Base-by-base conservation (phyloP, 2,329 filamentous ascomycete genomes). In the Alternaria ventricosa region DNA sequence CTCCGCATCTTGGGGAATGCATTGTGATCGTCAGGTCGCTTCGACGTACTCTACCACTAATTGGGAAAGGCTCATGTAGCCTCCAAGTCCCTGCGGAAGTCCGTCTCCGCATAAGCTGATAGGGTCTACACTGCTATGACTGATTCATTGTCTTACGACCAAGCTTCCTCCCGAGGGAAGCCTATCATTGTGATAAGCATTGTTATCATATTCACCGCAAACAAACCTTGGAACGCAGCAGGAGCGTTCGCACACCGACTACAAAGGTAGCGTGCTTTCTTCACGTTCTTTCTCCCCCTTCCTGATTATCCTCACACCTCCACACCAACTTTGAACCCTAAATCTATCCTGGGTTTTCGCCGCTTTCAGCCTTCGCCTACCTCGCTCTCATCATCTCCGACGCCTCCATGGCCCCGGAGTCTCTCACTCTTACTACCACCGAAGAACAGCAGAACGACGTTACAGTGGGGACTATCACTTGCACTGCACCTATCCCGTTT, bases 401-500 rank as follows among this genome's bases (percentile, higher is more conserved):
- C 43, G 58, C 23, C 55, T 60, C 60, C 61, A 69, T 70, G 68
- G 68, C 66, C 64, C 61, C 64, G 30, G 63, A 69, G 33, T 64
- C 66, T 15, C 46, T 60, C n/a, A 45, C 67, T 27, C 55, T 65
- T 18, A 71, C 63, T 30, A 64, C 54, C 45, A 65, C 57, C 45
- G 50, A 70, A 61, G 58, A 70, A 45, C 60, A 63, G 46, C 57
- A 65, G 36, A 59, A 68, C 47, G 66, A 71, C 57, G 65, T 70
- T 23, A 70, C 71, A n/a, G 60, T 72, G 54, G 71, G 72, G 22
- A 75, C 69, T 8, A 77, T 77, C 58, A 77, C 73, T 68, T 73
- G 74, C 53, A 78, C 78, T n/a, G 79, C 80, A 27, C 78, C 80
- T 28, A 79, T 81, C 55, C 72, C 79, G 6, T 82, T 82, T 58